phyloP scores from a whole-genome alignment of 2,329 filamentous ascomycete genomes.

The Rhinocladiella similis region DNA sequence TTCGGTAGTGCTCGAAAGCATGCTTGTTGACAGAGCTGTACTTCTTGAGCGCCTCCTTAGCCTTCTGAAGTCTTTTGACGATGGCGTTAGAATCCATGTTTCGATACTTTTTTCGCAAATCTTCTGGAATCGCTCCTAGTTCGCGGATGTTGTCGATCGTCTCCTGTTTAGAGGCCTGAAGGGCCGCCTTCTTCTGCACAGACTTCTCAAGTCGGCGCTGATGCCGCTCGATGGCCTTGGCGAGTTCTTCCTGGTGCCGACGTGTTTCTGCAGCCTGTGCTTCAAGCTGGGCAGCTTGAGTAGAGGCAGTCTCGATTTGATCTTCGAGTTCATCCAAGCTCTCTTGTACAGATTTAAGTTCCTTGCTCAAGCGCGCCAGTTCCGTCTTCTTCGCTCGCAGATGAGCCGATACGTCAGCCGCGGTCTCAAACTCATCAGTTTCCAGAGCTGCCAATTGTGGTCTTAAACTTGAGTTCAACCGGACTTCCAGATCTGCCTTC shows the following conservation, averaged over 20 bases:
- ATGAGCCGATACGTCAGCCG: slow-evolving; percentile 54
- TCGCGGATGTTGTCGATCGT: slow-evolving; percentile 88
- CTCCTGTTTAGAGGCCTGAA: slow-evolving; percentile 75
- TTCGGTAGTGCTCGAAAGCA: slow-evolving; percentile 98
- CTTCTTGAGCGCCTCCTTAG: slow-evolving; percentile 90
- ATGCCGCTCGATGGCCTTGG: slow-evolving; percentile 75
- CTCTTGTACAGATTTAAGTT: slow-evolving; percentile 64
- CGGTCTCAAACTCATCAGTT: slow-evolving; percentile 69
- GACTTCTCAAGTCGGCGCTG: slow-evolving; percentile 91
- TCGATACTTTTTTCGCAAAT: slow-evolving; percentile 88
- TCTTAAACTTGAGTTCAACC: slow-evolving; percentile 84
- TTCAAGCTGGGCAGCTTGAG: slow-evolving; percentile 60
- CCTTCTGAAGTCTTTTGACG: slow-evolving; percentile 75
- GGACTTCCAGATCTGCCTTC: slow-evolving; percentile 81
- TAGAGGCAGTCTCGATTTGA: slow-evolving; percentile 63
- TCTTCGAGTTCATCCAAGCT: slow-evolving; percentile 74
- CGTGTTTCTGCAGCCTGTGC: slow-evolving; percentile 63
- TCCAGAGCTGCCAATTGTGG: slow-evolving; percentile 85
- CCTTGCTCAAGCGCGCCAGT: slow-evolving; percentile 72
- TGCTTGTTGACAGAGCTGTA: slow-evolving; percentile 91
- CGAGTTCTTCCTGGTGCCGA: slow-evolving; percentile 72
- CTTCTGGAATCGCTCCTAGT: slow-evolving; percentile 87
- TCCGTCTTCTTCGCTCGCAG: slow-evolving; percentile 79
- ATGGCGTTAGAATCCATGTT: slow-evolving; percentile 77
- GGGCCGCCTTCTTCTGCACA: slow-evolving; percentile 79